These are phyloP conservation scores for Chalciporus sphaerocephalus DNA, from an alignment of 768 basidiomycete genomes.

Conservation along the genomic window DNA sequence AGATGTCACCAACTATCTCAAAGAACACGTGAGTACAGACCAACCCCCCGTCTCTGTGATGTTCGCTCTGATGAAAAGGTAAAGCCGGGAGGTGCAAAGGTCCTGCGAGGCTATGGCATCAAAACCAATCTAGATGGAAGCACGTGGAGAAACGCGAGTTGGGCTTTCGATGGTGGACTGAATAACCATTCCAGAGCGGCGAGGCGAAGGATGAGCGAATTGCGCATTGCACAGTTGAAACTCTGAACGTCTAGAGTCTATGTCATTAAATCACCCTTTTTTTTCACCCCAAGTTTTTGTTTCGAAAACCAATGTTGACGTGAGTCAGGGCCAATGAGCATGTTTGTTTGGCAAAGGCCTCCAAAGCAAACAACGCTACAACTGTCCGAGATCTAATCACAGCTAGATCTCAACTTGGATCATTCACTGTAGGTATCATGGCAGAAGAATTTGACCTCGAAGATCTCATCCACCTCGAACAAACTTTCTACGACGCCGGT, in stretches of 20 bases:
- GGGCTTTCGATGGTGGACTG: slow-evolving; percentile 67
- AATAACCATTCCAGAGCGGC: slow-evolving; percentile 69
- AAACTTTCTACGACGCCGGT: slow-evolving; percentile 79
- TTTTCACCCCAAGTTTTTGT: background rate
- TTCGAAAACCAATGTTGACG: too few relatives aligned
- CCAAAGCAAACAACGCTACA: background rate
- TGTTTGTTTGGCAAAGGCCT: background rate
- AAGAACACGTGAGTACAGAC: slow-evolving; percentile 57
- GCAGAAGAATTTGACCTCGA: slow-evolving; percentile 49
- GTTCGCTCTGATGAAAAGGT: background rate
- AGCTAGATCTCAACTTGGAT: too few relatives aligned
- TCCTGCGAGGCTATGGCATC: slow-evolving; percentile 50
- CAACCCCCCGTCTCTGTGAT: background rate
- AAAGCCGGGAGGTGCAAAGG: slow-evolving; percentile 60
- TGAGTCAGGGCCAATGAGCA: too few relatives aligned
- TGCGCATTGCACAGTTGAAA: slow-evolving; percentile 40
- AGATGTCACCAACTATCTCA: slow-evolving; percentile 57
- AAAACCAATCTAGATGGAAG: slow-evolving; percentile 3
- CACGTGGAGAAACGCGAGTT: slow-evolving; percentile 44
- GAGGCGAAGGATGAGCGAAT: slow-evolving; percentile 42
- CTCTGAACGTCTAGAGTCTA: background rate
- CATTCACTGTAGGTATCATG: slow-evolving; percentile 17
- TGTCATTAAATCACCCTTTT: background rate
- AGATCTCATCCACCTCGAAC: slow-evolving; percentile 56
- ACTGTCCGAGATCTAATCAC: background rate